Conservation (phyloP, 2,329 filamentous ascomycete species). For the Pseudocercospora cruenta region DNA sequence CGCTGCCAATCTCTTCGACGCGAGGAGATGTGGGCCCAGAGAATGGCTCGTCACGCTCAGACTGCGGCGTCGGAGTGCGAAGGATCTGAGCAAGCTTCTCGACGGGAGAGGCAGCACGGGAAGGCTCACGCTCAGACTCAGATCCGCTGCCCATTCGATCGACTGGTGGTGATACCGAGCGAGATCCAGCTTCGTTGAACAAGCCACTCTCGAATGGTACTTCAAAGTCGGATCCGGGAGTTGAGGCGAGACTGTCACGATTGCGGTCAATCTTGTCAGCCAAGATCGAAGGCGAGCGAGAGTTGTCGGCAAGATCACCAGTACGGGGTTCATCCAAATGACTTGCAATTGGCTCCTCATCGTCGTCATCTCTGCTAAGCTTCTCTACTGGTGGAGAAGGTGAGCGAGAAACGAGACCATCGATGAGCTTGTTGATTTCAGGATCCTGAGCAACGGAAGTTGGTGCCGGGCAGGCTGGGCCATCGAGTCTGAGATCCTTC, state of each 20-base stretch:
- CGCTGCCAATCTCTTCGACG: neutral
- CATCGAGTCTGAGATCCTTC: neutral
- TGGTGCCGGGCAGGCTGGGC: neutral
- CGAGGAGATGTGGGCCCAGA: neutral
- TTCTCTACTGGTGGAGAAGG: neutral
- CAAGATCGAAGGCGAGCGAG: conserved; percentile 1
- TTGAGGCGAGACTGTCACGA: neutral
- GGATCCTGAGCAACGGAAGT: neutral
- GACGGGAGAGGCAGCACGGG: neutral
- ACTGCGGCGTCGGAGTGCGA: neutral
- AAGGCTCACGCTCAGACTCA: neutral
- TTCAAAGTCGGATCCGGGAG: neutral
- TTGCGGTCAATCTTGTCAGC: neutral
- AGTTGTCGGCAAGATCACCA: conserved; percentile 1
- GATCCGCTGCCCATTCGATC: neutral
- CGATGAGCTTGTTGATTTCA: neutral
- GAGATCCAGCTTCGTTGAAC: conserved; percentile 2
- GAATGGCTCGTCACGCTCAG: neutral
- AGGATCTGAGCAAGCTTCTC: neutral
- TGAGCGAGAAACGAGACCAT: neutral
- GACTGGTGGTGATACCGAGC: neutral
- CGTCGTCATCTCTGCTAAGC: neutral
- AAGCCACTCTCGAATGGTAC: neutral
- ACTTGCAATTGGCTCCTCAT: neutral
- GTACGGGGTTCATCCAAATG: neutral